These are phyloP conservation scores for Cryptococcus floricola DNA, from an alignment of 1,284 basidiomycete genomes.

Conservation along the genomic window DNA sequence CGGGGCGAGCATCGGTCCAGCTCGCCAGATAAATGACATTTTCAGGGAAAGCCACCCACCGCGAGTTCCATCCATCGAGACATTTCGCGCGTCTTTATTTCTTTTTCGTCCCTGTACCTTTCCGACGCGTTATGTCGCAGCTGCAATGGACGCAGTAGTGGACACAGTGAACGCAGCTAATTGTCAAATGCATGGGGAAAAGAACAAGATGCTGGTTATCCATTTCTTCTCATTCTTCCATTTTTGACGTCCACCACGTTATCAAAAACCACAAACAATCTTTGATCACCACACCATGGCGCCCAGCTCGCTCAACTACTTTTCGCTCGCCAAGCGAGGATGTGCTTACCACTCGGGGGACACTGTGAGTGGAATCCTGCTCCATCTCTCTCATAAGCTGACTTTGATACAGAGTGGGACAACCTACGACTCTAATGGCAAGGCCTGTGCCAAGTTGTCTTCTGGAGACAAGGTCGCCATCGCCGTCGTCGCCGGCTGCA, in stretches of 20 bases:
- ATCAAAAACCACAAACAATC: neutral
- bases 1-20: too few relatives aligned
- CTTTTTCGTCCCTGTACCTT: too few relatives aligned
- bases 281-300: slow-evolving; percentile 1
- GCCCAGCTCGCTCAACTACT: neutral
- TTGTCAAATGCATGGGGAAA: too few relatives aligned
- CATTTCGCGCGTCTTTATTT: neutral
- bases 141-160: neutral
- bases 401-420: slow-evolving; percentile 19
- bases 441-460: slow-evolving; percentile 21
- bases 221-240: too few relatives aligned
- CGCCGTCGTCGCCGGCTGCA: slow-evolving; percentile 20
- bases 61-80: slow-evolving; percentile 3
- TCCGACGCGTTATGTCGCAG: too few relatives aligned
- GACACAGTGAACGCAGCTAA: too few relatives aligned
- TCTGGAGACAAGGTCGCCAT: slow-evolving; percentile 23
- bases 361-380: slow-evolving; percentile 11
- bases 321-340: slow-evolving; percentile 3
- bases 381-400: neutral
- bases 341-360: slow-evolving; percentile 22
- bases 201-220: too few relatives aligned
- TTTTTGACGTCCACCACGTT: too few relatives aligned
- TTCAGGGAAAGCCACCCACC: too few relatives aligned
- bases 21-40: too few relatives aligned
- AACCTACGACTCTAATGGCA: slow-evolving; percentile 31